Conservation (phyloP, 2,329 filamentous ascomycete species). For the Verticillium klebahnii region DNA sequence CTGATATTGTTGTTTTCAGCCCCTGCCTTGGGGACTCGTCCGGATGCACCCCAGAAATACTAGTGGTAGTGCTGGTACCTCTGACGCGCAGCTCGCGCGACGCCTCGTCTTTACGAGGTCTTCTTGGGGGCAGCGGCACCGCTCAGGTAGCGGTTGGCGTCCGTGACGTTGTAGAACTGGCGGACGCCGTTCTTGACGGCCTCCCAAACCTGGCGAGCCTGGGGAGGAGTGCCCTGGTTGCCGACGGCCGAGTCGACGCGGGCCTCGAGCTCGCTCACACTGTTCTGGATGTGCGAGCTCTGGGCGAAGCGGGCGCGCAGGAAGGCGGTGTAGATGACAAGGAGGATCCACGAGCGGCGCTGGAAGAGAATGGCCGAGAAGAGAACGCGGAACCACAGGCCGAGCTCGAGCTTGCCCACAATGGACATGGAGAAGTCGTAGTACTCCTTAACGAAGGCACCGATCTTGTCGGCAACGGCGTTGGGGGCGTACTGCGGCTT, state of each 20-base stretch:
- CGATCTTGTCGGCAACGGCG: conserved; percentile 76
- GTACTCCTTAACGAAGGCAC: conserved; percentile 94
- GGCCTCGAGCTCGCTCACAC: conserved; percentile 67
- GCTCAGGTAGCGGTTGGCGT: conserved; percentile 67
- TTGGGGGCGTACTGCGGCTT: conserved; percentile 51
- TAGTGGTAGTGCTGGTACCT: neutral
- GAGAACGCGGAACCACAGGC: conserved; percentile 78
- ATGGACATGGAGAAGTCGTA: conserved; percentile 95
- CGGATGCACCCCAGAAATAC: neutral
- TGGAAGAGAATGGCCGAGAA: conserved; percentile 81
- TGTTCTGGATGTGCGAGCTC: conserved; percentile 86
- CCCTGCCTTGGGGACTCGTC: neutral
- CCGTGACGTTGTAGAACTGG: conserved; percentile 75
- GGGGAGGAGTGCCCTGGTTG: conserved; percentile 81
- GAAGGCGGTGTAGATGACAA: conserved; percentile 85
- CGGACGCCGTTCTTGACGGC: conserved; percentile 66
- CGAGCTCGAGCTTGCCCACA: conserved; percentile 83
- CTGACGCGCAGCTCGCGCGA: neutral
- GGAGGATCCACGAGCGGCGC: conserved; percentile 84
- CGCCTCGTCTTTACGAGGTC: conserved; percentile 28
- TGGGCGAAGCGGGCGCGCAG: conserved; percentile 85
- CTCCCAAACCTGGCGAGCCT: conserved; percentile 75
- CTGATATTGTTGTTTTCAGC: neutral
- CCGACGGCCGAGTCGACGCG: conserved; percentile 78
- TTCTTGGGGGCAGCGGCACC: conserved; percentile 49